Evolutionary conservation across 2,329 filamentous ascomycete genomes (phyloP).

Genomic region (Stachybotrys chartarum): DNA sequence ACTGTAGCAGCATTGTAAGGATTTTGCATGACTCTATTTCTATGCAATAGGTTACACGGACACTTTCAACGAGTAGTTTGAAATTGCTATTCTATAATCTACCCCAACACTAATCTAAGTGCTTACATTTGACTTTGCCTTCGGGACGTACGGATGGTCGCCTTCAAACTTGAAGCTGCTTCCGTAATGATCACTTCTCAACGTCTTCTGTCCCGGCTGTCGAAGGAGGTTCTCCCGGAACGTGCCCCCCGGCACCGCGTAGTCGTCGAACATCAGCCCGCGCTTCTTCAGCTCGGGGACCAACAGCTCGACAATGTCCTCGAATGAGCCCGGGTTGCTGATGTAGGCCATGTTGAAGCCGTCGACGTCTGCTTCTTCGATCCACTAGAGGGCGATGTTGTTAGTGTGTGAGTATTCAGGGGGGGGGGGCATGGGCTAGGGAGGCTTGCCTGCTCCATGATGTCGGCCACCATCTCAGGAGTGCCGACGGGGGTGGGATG

Average conservation of each 20-base stretch:
- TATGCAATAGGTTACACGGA: no score
- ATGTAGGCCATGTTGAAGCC: slow-evolving; percentile 35
- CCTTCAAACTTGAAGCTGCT: slow-evolving; percentile 45
- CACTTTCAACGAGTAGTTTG: no score
- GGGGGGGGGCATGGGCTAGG: neutral
- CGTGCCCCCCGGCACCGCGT: slow-evolving; percentile 4
- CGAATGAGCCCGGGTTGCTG: slow-evolving; percentile 30
- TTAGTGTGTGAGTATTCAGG: neutral
- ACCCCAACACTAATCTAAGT: neutral
- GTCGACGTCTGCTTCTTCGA: slow-evolving; percentile 32
- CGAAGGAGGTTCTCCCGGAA: slow-evolving; percentile 2
- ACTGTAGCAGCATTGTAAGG: neutral
- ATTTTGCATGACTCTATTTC: neutral
- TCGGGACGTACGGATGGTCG: neutral
- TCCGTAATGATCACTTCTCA: slow-evolving; percentile 26
- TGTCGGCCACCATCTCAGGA: slow-evolving; percentile 34
- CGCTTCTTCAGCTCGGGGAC: slow-evolving; percentile 20
- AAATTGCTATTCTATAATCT: no score
- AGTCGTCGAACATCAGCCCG: slow-evolving; percentile 9
- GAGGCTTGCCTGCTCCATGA: slow-evolving; percentile 22
- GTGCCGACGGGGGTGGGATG: slow-evolving; percentile 28
- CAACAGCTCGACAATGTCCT: slow-evolving; percentile 22
- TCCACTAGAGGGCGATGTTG: slow-evolving; percentile 20
- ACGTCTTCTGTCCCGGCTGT: neutral
- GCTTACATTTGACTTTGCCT: neutral